A percentile compares a stretch with the other conserved stretches of the same genome.
Evolutionary conservation across 495 filamentous ascomycete species (phyloP).

Genomic region (Penicillium bovifimosum): DNA sequence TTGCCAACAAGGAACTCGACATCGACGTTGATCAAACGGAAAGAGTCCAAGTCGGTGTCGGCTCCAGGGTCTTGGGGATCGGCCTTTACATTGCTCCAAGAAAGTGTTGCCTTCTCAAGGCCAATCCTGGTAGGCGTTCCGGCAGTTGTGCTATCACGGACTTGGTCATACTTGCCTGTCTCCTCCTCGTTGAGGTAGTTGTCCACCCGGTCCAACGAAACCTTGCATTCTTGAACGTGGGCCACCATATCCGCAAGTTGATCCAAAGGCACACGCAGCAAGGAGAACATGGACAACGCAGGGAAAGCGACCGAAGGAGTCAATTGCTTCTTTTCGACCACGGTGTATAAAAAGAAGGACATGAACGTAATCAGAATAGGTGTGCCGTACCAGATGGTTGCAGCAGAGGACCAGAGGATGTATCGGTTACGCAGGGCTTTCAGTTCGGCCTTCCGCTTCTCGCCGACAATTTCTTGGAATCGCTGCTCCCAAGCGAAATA

Average conservation of each 20-base stretch:
- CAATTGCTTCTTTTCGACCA: slow-evolving; percentile 82
- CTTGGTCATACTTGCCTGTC: slow-evolving; percentile 91
- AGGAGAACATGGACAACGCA: slow-evolving; percentile 88
- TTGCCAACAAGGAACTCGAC: slow-evolving; percentile 70
- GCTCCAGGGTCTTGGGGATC: slow-evolving; percentile 17
- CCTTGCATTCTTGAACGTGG: slow-evolving; percentile 95
- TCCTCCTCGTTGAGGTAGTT: slow-evolving; percentile 93
- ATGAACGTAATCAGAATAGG: slow-evolving; percentile 94
- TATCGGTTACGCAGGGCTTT: slow-evolving; percentile 73
- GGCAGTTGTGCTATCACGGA: slow-evolving; percentile 59
- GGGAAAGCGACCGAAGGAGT: slow-evolving; percentile 95
- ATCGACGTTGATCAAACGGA: slow-evolving; percentile 77
- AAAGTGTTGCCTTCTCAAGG: slow-evolving; percentile 75
- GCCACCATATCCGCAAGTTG: slow-evolving; percentile 99
- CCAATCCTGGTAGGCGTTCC: slow-evolving; percentile 64
- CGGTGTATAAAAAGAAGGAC: slow-evolving; percentile 88
- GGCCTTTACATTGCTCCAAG: slow-evolving; percentile 67
- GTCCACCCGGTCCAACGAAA: slow-evolving; percentile 94
- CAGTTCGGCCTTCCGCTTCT: slow-evolving; percentile 77
- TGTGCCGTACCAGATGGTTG: slow-evolving; percentile 93
- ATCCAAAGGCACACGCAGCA: slow-evolving; percentile 92
- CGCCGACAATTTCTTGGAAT: slow-evolving; percentile 79
- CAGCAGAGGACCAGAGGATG: slow-evolving; percentile 84
- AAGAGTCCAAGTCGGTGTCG: slow-evolving; percentile 44
- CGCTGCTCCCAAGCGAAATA: slow-evolving; percentile 98